phyloP scores from a whole-genome alignment of 2,329 filamentous ascomycete species.

The Trichoderma simmonsii region DNA sequence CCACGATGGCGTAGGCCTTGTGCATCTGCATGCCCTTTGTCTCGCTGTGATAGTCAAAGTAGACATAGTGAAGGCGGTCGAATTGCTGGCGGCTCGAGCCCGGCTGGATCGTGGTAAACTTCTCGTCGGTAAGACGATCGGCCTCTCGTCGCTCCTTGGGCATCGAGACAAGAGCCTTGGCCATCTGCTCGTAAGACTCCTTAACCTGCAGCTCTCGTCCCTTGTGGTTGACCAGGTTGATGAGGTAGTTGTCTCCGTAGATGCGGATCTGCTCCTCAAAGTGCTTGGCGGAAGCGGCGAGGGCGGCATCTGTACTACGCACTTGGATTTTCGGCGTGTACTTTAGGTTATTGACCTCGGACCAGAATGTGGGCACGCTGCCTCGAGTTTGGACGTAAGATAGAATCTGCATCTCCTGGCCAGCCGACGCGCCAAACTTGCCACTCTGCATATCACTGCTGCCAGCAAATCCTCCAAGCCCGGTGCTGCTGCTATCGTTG shows the following conservation, averaged over 20 bases:
- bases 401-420: slow-evolving; percentile 80
- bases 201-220: slow-evolving; percentile 88
- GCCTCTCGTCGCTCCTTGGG: slow-evolving; percentile 64
- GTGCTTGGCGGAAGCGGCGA: slow-evolving; percentile 76
- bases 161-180: slow-evolving; percentile 68
- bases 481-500: slow-evolving; percentile 72
- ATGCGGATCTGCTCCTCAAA: slow-evolving; percentile 90
- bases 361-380: slow-evolving; percentile 94
- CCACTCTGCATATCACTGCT: slow-evolving; percentile 73
- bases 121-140: slow-evolving; percentile 69
- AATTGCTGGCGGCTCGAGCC: slow-evolving; percentile 58
- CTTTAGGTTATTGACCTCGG: slow-evolving; percentile 87
- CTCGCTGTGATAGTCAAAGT: slow-evolving; percentile 98
- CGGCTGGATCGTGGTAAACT: slow-evolving; percentile 74
- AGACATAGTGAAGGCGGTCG: slow-evolving; percentile 90
- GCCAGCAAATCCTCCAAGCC: slow-evolving; percentile 76
- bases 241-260: slow-evolving; percentile 95
- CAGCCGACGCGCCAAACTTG: slow-evolving; percentile 55
- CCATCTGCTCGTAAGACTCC: slow-evolving; percentile 88
- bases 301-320: slow-evolving; percentile 75
- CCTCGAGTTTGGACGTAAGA: slow-evolving; percentile 96
- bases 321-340: slow-evolving; percentile 91
- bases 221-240: slow-evolving; percentile 96
- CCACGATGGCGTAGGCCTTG: slow-evolving; percentile 80
- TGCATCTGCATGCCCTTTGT: slow-evolving; percentile 95